Conservation (phyloP, 129 eudicot species). For the Sambucus nigra region DNA sequence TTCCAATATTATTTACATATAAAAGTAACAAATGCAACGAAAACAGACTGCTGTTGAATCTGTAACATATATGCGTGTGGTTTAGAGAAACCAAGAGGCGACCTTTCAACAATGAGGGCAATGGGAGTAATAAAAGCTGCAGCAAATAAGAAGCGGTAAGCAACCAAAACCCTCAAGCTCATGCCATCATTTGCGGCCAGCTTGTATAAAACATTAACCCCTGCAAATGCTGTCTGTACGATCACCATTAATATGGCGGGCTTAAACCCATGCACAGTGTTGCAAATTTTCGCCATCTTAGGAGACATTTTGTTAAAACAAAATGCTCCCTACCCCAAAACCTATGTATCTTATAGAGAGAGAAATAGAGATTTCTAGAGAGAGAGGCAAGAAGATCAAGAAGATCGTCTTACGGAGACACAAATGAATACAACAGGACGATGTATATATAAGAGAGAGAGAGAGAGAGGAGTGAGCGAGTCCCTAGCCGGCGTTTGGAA, state of each 20-base stretch:
- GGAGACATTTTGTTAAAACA: too few relatives aligned
- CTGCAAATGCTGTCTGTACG: slow-evolving; percentile 19
- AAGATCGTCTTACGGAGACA: too few relatives aligned
- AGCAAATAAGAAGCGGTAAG: slow-evolving; percentile 34
- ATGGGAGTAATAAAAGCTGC: slow-evolving; percentile 28
- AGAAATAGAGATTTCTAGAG: background rate
- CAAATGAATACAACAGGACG: too few relatives aligned
- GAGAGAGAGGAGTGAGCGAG: too few relatives aligned
- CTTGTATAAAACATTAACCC: slow-evolving; percentile 23
- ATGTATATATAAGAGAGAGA: too few relatives aligned
- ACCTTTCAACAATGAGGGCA: slow-evolving; percentile 31
- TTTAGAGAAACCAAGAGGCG: too few relatives aligned
- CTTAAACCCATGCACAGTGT: slow-evolving; percentile 18
- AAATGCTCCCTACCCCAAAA: too few relatives aligned
- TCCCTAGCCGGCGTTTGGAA: too few relatives aligned
- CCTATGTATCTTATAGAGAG: background rate
- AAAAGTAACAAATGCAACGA: too few relatives aligned
- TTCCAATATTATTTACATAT: too few relatives aligned
- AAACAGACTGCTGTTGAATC: too few relatives aligned
- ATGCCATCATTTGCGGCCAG: slow-evolving; percentile 21
- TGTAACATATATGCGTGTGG: too few relatives aligned
- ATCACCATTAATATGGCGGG: slow-evolving; percentile 27
- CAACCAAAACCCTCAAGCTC: slow-evolving; percentile 19
- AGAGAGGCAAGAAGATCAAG: background rate
- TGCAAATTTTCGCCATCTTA: slow-evolving; percentile 11